Evolutionary conservation across 208 protist genomes (phyloP), one percentile per base, ranked within the genome.

Genomic region (Phytomonas sp.): DNA sequence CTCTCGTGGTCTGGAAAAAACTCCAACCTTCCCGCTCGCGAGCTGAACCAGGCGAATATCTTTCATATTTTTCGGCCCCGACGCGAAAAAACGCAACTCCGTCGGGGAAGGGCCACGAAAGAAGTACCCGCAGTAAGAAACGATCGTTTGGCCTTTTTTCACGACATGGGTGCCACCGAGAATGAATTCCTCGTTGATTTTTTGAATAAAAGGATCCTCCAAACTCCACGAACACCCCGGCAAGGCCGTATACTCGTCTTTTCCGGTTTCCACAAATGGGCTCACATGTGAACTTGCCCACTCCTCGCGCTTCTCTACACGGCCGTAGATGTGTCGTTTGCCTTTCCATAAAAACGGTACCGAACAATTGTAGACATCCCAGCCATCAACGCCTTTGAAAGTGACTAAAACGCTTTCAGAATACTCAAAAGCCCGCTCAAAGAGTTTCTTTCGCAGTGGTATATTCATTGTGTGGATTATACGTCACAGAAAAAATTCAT

Each of bases 291-390:
- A 88, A 72, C 82, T 84, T 23, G 79, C 82, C 82, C 82, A 88
- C 69, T 88, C 82, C 11, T 60, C 59, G 29, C 82, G 79, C 69
- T 77, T 79, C 66, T 88, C 82, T 32, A 88, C 79, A 32, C 79
- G 79, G 32, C 82, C 82, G n/a, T 76, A 88, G 36, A 88, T 79
- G 77, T 88, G 79, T 36, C 61, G 37, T 60, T 73, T 71, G 56
- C 82, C 82, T 52, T 78, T 82, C 73, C 77, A 81, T 67, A 69
- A 72, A 71, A 88, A 88, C 23, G 82, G 82, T 3, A 82, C 72
- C 29, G 82, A 88, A 71, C 82, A 88, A 67, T 88, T 88, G 77
- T 88, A 88, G 30, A 88, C 82, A 74, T 88, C 82, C 70, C 71
- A 79, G 2, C 82, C 82, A n/a, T 88, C 79, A n/a, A 88, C 82